Base-by-base conservation (phyloP, 2,329 filamentous ascomycete species). In the Bertia moriformis region DNA sequence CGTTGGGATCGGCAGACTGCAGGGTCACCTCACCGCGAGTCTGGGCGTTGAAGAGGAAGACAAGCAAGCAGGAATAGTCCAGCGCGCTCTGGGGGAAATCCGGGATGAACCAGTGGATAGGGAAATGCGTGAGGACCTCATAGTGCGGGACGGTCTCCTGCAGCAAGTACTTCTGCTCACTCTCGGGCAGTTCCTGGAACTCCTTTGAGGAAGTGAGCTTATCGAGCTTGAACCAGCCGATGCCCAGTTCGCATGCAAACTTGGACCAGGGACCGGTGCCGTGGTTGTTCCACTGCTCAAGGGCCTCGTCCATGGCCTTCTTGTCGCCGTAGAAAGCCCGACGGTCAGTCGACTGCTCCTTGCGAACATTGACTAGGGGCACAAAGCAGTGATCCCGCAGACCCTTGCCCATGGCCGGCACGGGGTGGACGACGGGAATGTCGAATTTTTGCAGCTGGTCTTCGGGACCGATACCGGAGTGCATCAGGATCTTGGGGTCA, bases 11-110 rank as follows among this genome's bases (percentile, higher is more conserved):
- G 0, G 66, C 51, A 0, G 71, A 75, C 37, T 66, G 61, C 3
- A 80, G 59, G 0, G 56, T 65, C 0, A 73, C 63, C 19, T 61
- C 58, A 14, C 74, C 74, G 29, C 55, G 54, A 17, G 59, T 63
- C 49, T 75, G 68, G 1, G 66, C 60, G 47, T 78, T 72, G 54
- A 69, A 67, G 15, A 66, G 44, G 44, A 71, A 69, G 1, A 66
- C 58, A 0, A 62, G 42, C 3, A 70, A 43, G 19, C 56, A 61
- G 1, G 58, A 51, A 46, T 67, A 67, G 54, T 59, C 60, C 14
- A 62, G 55, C 3, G 52, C 48, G 1, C 50, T 46, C 3, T 48
- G 39, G 0, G 58, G 49, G 24, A 65, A 57, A 1, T 53, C 48
- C 0, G 66, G 66, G 0, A 62, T 40, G 39, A 60, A 54, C 48